Conservation (phyloP, 1,139 yeast species). For the Hansenula sp. region DNA sequence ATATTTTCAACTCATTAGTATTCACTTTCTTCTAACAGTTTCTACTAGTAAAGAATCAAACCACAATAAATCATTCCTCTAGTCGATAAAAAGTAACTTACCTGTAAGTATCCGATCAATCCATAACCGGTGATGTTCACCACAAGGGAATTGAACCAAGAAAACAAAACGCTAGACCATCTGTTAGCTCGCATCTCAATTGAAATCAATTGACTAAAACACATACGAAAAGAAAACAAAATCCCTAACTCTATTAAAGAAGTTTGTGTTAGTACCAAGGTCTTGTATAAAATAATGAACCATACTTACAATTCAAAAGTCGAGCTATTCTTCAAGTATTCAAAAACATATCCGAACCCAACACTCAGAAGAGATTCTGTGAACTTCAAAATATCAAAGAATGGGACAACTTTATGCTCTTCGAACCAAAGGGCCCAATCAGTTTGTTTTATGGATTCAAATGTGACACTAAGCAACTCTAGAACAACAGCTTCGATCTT, state of each 20-base stretch:
- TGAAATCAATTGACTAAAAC: neutral
- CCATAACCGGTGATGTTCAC: constrained; percentile 6
- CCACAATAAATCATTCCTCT: too few species aligned
- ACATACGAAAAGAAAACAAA: neutral
- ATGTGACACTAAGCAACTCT: neutral
- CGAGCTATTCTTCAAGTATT: neutral
- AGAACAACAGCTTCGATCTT: neutral
- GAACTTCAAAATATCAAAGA: neutral
- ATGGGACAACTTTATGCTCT: neutral
- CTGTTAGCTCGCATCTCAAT: neutral
- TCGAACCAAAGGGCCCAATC: constrained; percentile 1
- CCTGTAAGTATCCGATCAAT: constrained; percentile 2
- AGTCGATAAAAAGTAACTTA: too few species aligned
- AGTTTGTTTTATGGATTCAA: neutral
- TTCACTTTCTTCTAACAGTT: too few species aligned
- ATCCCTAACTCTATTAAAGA: neutral
- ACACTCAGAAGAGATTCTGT: neutral
- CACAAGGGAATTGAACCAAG: neutral
- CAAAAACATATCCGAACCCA: neutral
- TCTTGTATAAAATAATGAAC: neutral
- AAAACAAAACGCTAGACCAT: neutral
- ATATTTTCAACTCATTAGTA: neutral
- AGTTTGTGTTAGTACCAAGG: neutral
- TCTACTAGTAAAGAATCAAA: too few species aligned
- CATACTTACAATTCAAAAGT: neutral